A percentile compares a stretch with the other conserved stretches of the same genome.
These are phyloP conservation scores for Zostera marina DNA, from an alignment of 116 monocot genomes.

Conservation along the genomic window DNA sequence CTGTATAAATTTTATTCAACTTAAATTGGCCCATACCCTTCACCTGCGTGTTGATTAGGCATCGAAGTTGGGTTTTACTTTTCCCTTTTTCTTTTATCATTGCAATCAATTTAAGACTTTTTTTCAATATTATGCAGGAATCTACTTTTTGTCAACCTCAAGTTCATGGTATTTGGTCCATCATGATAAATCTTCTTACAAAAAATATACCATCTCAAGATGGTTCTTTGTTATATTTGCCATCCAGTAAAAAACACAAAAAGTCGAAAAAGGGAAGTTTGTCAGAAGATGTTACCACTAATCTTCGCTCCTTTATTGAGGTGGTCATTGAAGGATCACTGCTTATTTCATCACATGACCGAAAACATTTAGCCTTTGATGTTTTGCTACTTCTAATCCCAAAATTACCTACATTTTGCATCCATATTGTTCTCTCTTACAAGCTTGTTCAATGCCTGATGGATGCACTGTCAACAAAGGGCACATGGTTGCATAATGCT, in stretches of 20 bases:
- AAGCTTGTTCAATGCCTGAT: constrained; percentile 86
- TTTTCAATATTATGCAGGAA: constrained; percentile 30
- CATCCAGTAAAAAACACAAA: constrained; percentile 52
- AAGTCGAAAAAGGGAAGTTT: constrained; percentile 38
- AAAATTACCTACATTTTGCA: constrained; percentile 36
- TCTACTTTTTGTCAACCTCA: constrained; percentile 82
- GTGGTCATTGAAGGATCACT: constrained; percentile 74
- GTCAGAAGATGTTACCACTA: constrained; percentile 36
- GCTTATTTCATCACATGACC: constrained; percentile 85
- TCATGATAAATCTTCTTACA: constrained; percentile 46
- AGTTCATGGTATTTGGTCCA: constrained; percentile 71
- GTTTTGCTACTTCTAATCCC: constrained; percentile 66
- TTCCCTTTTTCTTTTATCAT: background rate
- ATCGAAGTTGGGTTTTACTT: background rate
- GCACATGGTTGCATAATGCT: constrained; percentile 61
- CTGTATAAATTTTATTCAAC: too few species aligned
- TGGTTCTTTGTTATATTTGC: constrained; percentile 11
- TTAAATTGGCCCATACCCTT: too few species aligned
- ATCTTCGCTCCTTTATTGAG: constrained; percentile 51
- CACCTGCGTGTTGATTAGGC: too few species aligned
- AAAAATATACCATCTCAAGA: constrained; percentile 18
- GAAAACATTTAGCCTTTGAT: constrained; percentile 77
- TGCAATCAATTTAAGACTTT: background rate
- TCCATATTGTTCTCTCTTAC: constrained; percentile 48
- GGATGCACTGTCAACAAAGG: constrained; percentile 61